Percentiles rank a stretch among this genome's conserved stretches.
These are phyloP conservation scores for Geotrichum histeridarum DNA, from an alignment of 1,139 yeast genomes.

Conservation along the genomic window DNA sequence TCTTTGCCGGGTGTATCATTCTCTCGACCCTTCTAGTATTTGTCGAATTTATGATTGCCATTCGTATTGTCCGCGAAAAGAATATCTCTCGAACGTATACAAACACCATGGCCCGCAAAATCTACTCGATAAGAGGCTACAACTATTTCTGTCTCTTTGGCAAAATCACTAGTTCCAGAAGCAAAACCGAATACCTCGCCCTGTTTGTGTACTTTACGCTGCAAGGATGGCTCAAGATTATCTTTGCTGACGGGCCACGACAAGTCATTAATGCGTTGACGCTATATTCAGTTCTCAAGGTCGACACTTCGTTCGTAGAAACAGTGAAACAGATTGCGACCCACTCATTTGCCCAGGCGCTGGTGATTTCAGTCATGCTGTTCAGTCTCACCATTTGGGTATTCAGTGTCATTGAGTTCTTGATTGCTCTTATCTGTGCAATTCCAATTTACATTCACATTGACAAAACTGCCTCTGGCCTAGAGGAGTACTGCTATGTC, in stretches of 20 bases:
- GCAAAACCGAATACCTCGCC: conserved; percentile 61
- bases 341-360: conserved; percentile 58
- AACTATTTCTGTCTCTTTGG: conserved; percentile 69
- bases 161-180: conserved; percentile 57
- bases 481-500: conserved; percentile 56
- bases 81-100: conserved; percentile 71
- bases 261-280: conserved; percentile 80
- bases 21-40: conserved; percentile 57
- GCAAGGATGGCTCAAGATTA: conserved; percentile 56
- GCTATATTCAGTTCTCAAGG: conserved; percentile 48
- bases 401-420: conserved; percentile 57
- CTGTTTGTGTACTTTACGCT: conserved; percentile 64
- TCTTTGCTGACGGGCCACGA: conserved; percentile 83
- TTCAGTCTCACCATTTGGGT: conserved; percentile 74
- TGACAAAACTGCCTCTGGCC: conserved; percentile 35
- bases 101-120: conserved; percentile 55
- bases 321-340: conserved; percentile 58
- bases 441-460: conserved; percentile 53
- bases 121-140: conserved; percentile 55
- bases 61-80: conserved; percentile 52
- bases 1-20: conserved; percentile 81
- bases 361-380: conserved; percentile 68
- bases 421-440: conserved; percentile 52
- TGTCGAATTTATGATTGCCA: conserved; percentile 58
- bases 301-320: conserved; percentile 45